phyloP scores from a whole-genome alignment of 2,329 filamentous ascomycete species.

The Xylariaceae sp. region DNA sequence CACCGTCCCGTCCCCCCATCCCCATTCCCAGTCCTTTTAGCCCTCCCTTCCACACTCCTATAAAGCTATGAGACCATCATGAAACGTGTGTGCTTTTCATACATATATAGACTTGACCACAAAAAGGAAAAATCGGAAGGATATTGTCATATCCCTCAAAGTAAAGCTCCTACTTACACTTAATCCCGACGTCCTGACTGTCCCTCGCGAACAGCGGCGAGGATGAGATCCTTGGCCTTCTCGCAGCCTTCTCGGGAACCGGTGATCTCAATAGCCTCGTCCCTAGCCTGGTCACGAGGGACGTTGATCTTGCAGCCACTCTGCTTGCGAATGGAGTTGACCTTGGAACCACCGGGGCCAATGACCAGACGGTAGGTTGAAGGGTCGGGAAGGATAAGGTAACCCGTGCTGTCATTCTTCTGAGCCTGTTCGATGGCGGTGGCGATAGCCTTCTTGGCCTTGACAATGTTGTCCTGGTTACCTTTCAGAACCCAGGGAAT shows the following conservation, averaged over 20 bases:
- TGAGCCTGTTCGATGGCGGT: slow-evolving; percentile 66
- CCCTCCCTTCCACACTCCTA: no score
- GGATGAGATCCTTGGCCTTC: slow-evolving; percentile 80
- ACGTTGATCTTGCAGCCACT: slow-evolving; percentile 93
- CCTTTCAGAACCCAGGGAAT: slow-evolving; percentile 91
- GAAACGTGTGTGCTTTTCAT: no score
- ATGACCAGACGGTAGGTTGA: slow-evolving; percentile 86
- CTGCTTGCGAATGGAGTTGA: slow-evolving; percentile 87
- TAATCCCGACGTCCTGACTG: slow-evolving; percentile 31
- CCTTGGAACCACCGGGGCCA: slow-evolving; percentile 80
- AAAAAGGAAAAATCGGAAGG: no score
- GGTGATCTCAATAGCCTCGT: slow-evolving; percentile 85
- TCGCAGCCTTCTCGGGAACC: slow-evolving; percentile 77
- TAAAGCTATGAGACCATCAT: no score
- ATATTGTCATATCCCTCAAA: no score
- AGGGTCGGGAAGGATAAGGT: slow-evolving; percentile 84
- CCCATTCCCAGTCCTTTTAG: no score
- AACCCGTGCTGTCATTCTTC: slow-evolving; percentile 70
- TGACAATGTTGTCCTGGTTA: slow-evolving; percentile 68
- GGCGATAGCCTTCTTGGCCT: slow-evolving; percentile 70
- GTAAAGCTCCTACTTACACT: no score
- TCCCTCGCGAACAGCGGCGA: slow-evolving; percentile 71
- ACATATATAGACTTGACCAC: no score
- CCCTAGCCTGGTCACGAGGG: slow-evolving; percentile 67
- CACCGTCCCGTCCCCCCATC: no score